Percentiles rank a stretch among this genome's conserved stretches.
These are phyloP conservation scores for Usnea hakonensis DNA, from an alignment of 495 filamentous ascomycete genomes.

Conservation along the genomic window DNA sequence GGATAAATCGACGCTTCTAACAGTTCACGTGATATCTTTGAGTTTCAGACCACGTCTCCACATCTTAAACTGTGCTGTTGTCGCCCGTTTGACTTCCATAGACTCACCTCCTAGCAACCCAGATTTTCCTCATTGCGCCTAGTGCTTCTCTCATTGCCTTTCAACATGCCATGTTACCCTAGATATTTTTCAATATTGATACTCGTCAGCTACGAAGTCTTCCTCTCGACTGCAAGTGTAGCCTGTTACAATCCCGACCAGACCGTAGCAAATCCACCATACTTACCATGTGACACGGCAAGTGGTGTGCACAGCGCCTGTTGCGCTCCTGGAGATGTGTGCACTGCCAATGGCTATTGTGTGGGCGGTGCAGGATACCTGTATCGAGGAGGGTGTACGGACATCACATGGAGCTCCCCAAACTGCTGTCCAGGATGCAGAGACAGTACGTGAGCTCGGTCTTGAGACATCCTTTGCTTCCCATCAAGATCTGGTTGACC, in stretches of 20 bases:
- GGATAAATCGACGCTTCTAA: background rate
- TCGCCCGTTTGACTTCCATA: background rate
- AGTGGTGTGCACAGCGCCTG: slow-evolving; percentile 4
- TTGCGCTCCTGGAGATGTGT: background rate
- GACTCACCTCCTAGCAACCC: background rate
- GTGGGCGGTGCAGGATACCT: background rate
- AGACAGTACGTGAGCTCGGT: background rate
- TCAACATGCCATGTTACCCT: background rate
- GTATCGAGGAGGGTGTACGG: slow-evolving; percentile 11
- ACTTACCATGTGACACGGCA: background rate
- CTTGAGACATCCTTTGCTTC: background rate
- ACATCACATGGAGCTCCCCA: background rate
- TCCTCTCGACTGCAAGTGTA: background rate
- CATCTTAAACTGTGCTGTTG: background rate
- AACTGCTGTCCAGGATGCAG: slow-evolving; percentile 18
- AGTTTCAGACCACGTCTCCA: background rate
- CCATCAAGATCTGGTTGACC: background rate
- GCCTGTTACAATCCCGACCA: slow-evolving; percentile 1
- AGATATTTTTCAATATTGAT: background rate
- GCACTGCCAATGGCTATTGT: background rate
- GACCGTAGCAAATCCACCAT: background rate
- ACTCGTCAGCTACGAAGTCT: background rate
- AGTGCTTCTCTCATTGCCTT: background rate
- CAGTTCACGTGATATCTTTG: background rate
- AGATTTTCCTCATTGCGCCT: too few relatives aligned